phyloP scores from a whole-genome alignment of 192 early-diverging fungal genomes.

The Podila horticola region DNA sequence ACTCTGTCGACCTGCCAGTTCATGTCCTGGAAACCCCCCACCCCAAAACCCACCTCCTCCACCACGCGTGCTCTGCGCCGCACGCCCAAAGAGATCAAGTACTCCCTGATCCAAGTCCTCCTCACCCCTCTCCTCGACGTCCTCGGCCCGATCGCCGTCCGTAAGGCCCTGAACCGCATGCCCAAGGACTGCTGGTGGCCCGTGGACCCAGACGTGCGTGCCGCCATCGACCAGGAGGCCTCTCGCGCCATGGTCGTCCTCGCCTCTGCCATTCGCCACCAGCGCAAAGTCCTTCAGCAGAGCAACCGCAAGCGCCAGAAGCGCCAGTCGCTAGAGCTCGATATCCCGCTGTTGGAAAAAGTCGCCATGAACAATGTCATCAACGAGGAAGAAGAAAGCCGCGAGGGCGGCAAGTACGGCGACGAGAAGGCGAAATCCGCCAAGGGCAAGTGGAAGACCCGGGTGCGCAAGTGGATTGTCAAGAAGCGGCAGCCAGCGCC shows the following conservation, averaged over 20 bases:
- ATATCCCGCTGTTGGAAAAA: too few species aligned
- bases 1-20: constrained; percentile 37
- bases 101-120: constrained; percentile 12
- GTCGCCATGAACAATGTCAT: too few species aligned
- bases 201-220: constrained; percentile 26
- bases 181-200: constrained; percentile 51
- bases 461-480: too few species aligned
- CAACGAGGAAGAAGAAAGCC: background rate
- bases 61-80: too few species aligned
- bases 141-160: constrained; percentile 28
- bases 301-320: too few species aligned
- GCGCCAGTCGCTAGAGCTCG: too few species aligned
- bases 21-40: constrained; percentile 5
- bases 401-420: background rate
- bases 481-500: too few species aligned
- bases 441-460: too few species aligned
- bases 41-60: background rate
- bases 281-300: background rate
- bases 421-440: too few species aligned
- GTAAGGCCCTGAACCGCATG: constrained; percentile 33
- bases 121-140: constrained; percentile 23
- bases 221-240: constrained; percentile 23
- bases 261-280: constrained; percentile 1
- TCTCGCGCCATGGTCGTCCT: constrained; percentile 25
- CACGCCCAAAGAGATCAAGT: constrained; percentile 20